Evolutionary conservation across 495 filamentous ascomycete genomes (phyloP).

Genomic region (Hypoxylon perforatum): DNA sequence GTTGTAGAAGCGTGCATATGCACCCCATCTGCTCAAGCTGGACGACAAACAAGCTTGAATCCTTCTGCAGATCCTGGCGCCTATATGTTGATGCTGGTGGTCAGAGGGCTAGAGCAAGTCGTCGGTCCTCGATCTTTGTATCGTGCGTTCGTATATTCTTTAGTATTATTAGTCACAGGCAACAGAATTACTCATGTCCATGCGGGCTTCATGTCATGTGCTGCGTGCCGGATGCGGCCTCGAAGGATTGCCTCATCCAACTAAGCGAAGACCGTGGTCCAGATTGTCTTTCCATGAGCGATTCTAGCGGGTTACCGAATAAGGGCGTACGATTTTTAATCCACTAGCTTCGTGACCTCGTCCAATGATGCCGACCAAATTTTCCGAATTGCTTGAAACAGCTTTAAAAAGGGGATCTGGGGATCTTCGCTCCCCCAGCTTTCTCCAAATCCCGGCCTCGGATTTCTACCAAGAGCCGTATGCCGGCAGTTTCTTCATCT

Average conservation of each 20-base stretch:
- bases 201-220: conserved; percentile 32
- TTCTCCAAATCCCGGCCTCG: conserved; percentile 13
- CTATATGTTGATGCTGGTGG: conserved; percentile 5
- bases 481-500: conserved; percentile 39
- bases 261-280: conserved; percentile 24
- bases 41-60: conserved; percentile 47
- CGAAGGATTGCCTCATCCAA: conserved; percentile 36
- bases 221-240: conserved; percentile 33
- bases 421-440: conserved; percentile 11
- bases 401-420: neutral
- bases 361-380: conserved; percentile 14
- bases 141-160: conserved; percentile 7
- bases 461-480: conserved; percentile 29
- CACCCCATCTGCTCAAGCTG: conserved; percentile 21
- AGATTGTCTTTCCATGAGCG: conserved; percentile 16
- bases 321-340: conserved; percentile 13
- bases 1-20: conserved; percentile 26
- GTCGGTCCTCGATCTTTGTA: conserved; percentile 7
- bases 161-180: conserved; percentile 5
- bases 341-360: conserved; percentile 3
- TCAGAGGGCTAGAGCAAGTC: no score
- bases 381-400: conserved; percentile 5
- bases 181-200: conserved; percentile 14
- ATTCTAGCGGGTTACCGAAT: conserved; percentile 29
- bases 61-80: conserved; percentile 20